Evolutionary conservation across 768 basidiomycete genomes (phyloP).

Genomic region (Podaxis sp.): DNA sequence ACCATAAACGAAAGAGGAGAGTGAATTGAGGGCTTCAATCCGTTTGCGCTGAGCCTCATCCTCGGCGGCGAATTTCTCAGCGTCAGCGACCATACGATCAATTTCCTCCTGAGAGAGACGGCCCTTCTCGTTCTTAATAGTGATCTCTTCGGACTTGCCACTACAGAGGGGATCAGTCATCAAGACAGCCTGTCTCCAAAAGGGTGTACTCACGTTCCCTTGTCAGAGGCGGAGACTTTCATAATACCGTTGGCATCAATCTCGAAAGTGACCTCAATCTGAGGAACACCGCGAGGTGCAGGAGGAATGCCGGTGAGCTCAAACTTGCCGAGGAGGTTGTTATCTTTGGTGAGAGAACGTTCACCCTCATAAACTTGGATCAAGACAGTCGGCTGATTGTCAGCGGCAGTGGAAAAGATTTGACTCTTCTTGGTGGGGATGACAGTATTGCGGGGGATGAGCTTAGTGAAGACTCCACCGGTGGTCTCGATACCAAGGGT

Average conservation of each 20-base stretch:
- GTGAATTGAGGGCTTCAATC: conserved; percentile 80
- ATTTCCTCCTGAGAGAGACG: conserved; percentile 89
- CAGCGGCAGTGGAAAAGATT: conserved; percentile 85
- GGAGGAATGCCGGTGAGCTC: conserved; percentile 92
- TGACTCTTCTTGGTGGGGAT: conserved; percentile 98
- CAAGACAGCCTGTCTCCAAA: background rate
- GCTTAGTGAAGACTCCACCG: conserved; percentile 96
- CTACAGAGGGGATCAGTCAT: conserved; percentile 31
- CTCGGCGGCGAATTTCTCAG: conserved; percentile 85
- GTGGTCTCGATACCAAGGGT: conserved; percentile 99
- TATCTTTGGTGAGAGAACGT: conserved; percentile 96
- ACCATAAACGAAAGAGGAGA: conserved; percentile 82
- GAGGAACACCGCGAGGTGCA: conserved; percentile 94
- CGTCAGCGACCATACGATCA: conserved; percentile 93
- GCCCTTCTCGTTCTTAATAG: conserved; percentile 95
- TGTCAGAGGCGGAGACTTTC: conserved; percentile 90
- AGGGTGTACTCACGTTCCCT: conserved; percentile 72
- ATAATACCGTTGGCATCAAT: conserved; percentile 95
- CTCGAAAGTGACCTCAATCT: conserved; percentile 96
- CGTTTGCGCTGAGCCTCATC: conserved; percentile 80
- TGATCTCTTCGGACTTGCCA: conserved; percentile 86
- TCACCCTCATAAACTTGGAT: conserved; percentile 99
- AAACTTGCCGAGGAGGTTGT: conserved; percentile 97
- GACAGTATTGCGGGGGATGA: conserved; percentile 97
- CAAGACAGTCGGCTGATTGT: conserved; percentile 92